These are phyloP conservation scores for Gossypium trilobum DNA, from an alignment of 441 rosid genomes.

Conservation along the genomic window DNA sequence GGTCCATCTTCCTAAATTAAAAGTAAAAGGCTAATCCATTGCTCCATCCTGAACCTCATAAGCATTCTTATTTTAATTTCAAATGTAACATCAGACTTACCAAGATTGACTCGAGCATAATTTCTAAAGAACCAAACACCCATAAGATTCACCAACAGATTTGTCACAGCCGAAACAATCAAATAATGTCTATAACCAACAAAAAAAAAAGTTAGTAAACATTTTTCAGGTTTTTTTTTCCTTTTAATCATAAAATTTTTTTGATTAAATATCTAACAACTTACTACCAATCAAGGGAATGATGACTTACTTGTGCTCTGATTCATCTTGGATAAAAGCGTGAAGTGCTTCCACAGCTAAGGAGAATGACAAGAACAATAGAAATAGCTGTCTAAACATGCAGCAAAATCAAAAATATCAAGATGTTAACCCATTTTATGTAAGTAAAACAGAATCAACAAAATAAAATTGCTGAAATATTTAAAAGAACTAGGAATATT, in stretches of 20 bases:
- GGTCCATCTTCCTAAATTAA: not conserved
- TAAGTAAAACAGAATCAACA: not conserved
- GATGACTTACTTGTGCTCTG: slow-evolving; percentile 82
- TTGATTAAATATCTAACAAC: slow-evolving; percentile 7
- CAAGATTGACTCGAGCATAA: slow-evolving; percentile 79
- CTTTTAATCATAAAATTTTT: not conserved
- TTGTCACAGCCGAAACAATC: slow-evolving; percentile 90
- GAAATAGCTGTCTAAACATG: slow-evolving; percentile 95
- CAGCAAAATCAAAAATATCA: slow-evolving; percentile 45
- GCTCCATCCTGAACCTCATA: not conserved
- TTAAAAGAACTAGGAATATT: not conserved
- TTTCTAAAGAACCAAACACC: slow-evolving; percentile 96
- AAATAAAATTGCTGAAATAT: slow-evolving; percentile 6
- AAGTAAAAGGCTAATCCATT: not conserved
- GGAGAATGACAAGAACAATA: slow-evolving; percentile 95
- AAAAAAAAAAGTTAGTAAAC: slow-evolving; percentile 12
- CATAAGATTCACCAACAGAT: slow-evolving; percentile 76
- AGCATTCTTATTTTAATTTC: not conserved
- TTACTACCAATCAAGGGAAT: not conserved
- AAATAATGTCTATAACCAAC: slow-evolving; percentile 70
- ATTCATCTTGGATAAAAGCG: slow-evolving; percentile 94
- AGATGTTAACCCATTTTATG: slow-evolving; percentile 29
- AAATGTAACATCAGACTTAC: slow-evolving; percentile 35
- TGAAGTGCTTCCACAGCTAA: slow-evolving; percentile 95
- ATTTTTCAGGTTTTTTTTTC: not conserved